Base-by-base conservation (phyloP, 169 alveolate species). In the Eimeria brunetti region DNA sequence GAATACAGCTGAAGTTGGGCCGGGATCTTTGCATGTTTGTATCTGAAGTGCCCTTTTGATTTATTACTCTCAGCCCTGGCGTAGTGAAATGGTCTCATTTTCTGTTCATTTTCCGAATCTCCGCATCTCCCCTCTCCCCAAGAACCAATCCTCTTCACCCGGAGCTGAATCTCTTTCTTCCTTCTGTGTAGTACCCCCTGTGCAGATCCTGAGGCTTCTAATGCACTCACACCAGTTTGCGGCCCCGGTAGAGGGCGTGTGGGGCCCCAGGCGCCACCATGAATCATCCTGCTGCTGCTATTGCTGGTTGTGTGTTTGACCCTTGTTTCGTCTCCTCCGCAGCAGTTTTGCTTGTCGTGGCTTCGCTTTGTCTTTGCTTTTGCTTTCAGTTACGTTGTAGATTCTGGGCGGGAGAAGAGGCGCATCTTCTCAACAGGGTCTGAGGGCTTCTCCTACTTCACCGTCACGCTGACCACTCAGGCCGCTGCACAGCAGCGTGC, bases 401-500 rank as follows among this genome's bases (percentile, higher is more conserved):
- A 99, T 96, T 90, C 98, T n/a, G 99, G 99, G 24, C 96, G 98
- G 81, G 99, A 98, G 94, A 98, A 99, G 97, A 96, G 98, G 89
- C 98, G 99, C 22, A 64, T 84, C 24, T 94, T 94, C 56, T 98
- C 97, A 96, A 97, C 98, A 78, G 94, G 98, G 0, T 96, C 96
- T 38, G 96, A 98, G 49, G 98, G 98, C 64, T 97, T 98, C 71
- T 98, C 99, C 27, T 97, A 97, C 89, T 99, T 98, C 96, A 94
- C 95, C 41, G 97, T 99, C 64, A 96, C 97, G 44, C 98, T 99
- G 98, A 98, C 98, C 56, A 96, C 99, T 85, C 98, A 98, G 96
- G 98, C 99, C 18, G 98, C 99, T 44, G 98, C 99, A 27, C 97
- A 97, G 85, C 99, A 99, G 95, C 98, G 99, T 94, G 98, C 99